Percentiles rank a stretch among this genome's conserved stretches.
These are phyloP conservation scores for Zymoseptoria ardabiliae DNA, from an alignment of 2,329 filamentous ascomycete species.

Conservation along the genomic window DNA sequence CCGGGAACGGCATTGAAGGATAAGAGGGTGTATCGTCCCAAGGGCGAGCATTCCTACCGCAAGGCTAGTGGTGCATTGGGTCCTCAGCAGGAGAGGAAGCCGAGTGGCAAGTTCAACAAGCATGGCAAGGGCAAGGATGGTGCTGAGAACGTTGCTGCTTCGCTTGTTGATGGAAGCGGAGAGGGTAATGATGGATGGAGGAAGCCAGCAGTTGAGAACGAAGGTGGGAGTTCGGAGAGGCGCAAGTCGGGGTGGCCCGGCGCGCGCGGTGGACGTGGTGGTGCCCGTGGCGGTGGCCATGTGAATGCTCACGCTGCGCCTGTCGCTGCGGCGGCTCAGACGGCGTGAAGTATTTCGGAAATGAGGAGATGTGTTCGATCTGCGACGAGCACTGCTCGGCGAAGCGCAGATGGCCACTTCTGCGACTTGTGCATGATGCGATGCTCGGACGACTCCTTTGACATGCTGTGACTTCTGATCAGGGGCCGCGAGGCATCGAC, in stretches of 20 bases:
- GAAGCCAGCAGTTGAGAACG: neutral
- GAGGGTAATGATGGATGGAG: neutral
- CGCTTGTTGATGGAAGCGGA: neutral
- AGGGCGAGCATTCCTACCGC: neutral
- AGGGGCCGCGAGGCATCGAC: too few species aligned
- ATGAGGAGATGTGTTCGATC: neutral
- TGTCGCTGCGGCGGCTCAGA: neutral
- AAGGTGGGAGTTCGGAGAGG: neutral
- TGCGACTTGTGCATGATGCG: too few species aligned
- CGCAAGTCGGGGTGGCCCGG: neutral
- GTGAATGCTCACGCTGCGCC: neutral
- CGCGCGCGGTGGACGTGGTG: neutral
- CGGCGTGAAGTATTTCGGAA: neutral
- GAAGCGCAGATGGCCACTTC: too few species aligned
- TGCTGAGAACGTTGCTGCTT: neutral
- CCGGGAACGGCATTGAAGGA: slow-evolving; percentile 17
- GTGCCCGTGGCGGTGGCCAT: neutral
- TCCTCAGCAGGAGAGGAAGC: slow-evolving; percentile 8
- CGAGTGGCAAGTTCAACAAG: slow-evolving; percentile 14
- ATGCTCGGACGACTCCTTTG: too few species aligned
- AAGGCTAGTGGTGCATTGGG: slow-evolving; percentile 7
- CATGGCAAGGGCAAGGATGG: neutral
- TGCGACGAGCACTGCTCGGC: too few species aligned
- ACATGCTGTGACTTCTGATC: too few species aligned
- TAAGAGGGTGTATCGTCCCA: slow-evolving; percentile 11